Base-by-base conservation (phyloP, 2,329 filamentous ascomycete genomes). In the Penicillium sp. region DNA sequence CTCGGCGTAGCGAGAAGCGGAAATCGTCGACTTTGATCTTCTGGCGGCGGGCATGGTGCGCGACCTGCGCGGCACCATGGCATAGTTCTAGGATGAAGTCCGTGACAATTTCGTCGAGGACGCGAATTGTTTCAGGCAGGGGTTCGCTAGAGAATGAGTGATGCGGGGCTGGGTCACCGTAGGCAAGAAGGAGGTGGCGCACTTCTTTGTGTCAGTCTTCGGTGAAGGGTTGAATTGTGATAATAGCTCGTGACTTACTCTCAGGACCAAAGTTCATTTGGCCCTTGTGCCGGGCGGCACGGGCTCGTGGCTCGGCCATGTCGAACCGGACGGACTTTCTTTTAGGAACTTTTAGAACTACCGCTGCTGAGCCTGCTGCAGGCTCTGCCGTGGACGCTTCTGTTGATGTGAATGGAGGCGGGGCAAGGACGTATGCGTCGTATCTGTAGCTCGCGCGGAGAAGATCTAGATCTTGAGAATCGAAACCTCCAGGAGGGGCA, bases 21-120 rank as follows among this genome's bases (percentile, higher is more conserved):
- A 99, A 96, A 74, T 99, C 94, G 67, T 96, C 93, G 66, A 95
- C 89, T 73, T 99, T 99, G 75, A 99, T 91, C 76, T 99, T 99
- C 66, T 95, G 90, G 2, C 94, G 88, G 0, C 91, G 88, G 2
- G 89, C 86, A 73, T 95, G 90, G 70, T 89, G 86, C 0, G 94
- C 94, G 48, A 87, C 86, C 42, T 89, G 85, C 4, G 91, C 90
- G 4, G 94, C 93, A 68, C 90, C 87, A 76, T 95, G 94, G 74
- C 89, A 93, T 49, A 94, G 86, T 71, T 94, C 90, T 70, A 95
- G 90, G 70, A 97, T 90, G 79, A 95, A 96, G 77, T 97, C 94
- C 57, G 92, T 96, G 56, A 96, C 85, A 63, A 97, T 93, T 76
- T 96, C 92, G 78, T 97, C 94, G 46, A 97, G 86, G 47, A 93